Percentiles rank a stretch among this genome's conserved stretches.
Conservation (phyloP, 208 protist species). For the Trichomonas vaginalis region DNA sequence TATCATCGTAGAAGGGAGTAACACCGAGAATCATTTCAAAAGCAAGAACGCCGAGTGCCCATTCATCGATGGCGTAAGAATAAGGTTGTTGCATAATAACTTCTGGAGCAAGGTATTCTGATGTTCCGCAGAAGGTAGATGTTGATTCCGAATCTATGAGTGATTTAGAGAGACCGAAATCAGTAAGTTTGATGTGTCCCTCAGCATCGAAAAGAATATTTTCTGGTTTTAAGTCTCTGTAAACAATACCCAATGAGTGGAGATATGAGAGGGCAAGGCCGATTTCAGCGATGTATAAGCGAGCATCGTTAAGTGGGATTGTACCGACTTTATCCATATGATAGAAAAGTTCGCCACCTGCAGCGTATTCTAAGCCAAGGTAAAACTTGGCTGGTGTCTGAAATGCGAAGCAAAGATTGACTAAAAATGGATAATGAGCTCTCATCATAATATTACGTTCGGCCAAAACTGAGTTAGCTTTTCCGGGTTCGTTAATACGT, state of each 20-base stretch:
- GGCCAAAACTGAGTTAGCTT: background rate
- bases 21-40: background rate
- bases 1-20: background rate
- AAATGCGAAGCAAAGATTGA: constrained; percentile 48
- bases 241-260: constrained; percentile 43
- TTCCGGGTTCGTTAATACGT: background rate
- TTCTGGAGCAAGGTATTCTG: constrained; percentile 42
- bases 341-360: constrained; percentile 55
- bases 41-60: background rate
- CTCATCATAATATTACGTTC: constrained; percentile 44
- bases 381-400: constrained; percentile 44
- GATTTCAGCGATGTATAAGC: constrained; percentile 48
- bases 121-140: constrained; percentile 52
- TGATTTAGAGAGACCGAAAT: constrained; percentile 54
- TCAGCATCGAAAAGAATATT: constrained; percentile 45
- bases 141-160: constrained; percentile 23
- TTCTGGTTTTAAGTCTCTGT: constrained; percentile 47
- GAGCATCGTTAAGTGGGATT: constrained; percentile 36
- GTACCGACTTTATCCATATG: constrained; percentile 40
- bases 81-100: background rate
- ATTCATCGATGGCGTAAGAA: background rate
- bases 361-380: constrained; percentile 45
- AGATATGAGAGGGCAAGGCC: constrained; percentile 41
- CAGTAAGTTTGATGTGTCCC: constrained; percentile 34
- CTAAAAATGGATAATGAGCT: constrained; percentile 46